Percentiles rank a stretch among this genome's conserved stretches.
Conservation (phyloP, 1,139 yeast species). For the Suhomyces wounanorum region DNA sequence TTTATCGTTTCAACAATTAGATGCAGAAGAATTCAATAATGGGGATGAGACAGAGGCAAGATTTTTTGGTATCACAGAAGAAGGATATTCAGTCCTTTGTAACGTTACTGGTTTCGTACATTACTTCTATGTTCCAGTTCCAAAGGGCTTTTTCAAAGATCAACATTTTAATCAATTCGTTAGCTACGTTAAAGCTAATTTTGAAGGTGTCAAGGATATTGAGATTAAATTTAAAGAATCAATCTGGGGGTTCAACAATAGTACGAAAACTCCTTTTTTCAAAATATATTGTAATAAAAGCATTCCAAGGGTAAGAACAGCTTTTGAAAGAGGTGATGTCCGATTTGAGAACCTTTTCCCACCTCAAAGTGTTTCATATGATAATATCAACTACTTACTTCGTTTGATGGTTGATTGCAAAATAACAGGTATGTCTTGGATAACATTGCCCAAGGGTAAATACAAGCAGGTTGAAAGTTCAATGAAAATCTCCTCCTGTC, state of each 20-base stretch:
- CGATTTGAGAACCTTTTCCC: constrained; percentile 63
- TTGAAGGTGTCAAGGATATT: constrained; percentile 60
- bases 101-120: constrained; percentile 87
- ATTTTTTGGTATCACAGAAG: constrained; percentile 88
- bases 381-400: constrained; percentile 82
- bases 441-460: constrained; percentile 77
- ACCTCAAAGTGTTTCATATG: constrained; percentile 70
- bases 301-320: constrained; percentile 68
- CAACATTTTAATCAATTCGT: constrained; percentile 53
- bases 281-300: constrained; percentile 69
- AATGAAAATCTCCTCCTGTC: constrained; percentile 69
- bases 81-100: constrained; percentile 87
- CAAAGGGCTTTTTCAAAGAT: constrained; percentile 65
- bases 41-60: constrained; percentile 67
- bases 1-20: constrained; percentile 85
- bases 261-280: constrained; percentile 74
- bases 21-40: constrained; percentile 79
- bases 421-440: constrained; percentile 97
- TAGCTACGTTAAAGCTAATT: constrained; percentile 50
- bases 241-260: constrained; percentile 91
- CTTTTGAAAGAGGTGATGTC: constrained; percentile 85
- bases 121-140: constrained; percentile 91
- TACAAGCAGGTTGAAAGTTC: constrained; percentile 50
- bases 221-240: constrained; percentile 76
- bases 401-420: constrained; percentile 91